Percentiles rank a stretch among this genome's conserved stretches.
Evolutionary conservation across 2,329 filamentous ascomycete genomes (phyloP).

Genomic region (Colletotrichum godetiae): DNA sequence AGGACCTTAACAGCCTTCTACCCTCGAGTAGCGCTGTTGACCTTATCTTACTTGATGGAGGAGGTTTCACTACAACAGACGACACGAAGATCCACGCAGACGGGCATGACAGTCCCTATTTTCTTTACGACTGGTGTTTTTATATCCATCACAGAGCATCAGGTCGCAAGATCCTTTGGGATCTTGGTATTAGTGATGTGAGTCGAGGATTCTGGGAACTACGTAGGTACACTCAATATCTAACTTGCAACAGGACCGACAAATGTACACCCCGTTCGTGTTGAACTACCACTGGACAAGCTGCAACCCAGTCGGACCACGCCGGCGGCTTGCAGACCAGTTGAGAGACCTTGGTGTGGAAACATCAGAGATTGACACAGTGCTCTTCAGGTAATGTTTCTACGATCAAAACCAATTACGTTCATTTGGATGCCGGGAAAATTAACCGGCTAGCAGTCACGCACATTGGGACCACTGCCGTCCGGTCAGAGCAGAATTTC

Average conservation of each 20-base stretch:
- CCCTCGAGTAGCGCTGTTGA: neutral
- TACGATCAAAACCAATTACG: neutral
- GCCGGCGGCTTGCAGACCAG: neutral
- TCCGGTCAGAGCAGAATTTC: neutral
- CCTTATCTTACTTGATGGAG: neutral
- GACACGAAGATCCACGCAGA: conserved; percentile 7
- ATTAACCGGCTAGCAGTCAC: neutral
- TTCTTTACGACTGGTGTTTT: neutral
- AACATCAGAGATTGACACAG: neutral
- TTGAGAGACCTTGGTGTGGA: neutral
- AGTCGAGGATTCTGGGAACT: neutral
- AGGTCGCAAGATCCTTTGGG: neutral
- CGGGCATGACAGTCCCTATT: neutral
- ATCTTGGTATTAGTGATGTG: neutral
- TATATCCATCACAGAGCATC: neutral
- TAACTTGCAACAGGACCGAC: neutral
- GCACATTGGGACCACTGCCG: neutral
- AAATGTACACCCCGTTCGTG: neutral
- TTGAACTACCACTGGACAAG: neutral
- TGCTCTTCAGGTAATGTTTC: neutral
- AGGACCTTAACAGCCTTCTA: neutral
- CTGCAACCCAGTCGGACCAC: neutral
- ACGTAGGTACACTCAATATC: neutral
- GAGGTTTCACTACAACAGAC: neutral
- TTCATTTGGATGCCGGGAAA: neutral